Conservation (phyloP, 1,139 yeast genomes). For the Suhomyces taliae region DNA sequence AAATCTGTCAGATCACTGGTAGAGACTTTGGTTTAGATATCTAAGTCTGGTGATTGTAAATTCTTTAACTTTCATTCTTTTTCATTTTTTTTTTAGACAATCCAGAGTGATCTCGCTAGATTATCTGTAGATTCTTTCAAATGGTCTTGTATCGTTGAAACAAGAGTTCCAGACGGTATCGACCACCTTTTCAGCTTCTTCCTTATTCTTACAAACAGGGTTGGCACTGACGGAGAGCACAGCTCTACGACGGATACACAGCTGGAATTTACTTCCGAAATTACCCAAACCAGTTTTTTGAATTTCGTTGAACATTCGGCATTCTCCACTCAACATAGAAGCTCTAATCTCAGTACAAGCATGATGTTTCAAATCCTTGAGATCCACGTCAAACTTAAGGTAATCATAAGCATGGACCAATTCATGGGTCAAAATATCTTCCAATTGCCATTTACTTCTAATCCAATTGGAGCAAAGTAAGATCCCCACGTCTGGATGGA, state of each 20-base stretch:
- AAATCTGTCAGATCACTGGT: too few species aligned
- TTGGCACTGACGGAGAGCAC: slow-evolving; percentile 79
- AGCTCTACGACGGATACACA: slow-evolving; percentile 88
- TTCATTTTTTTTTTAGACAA: neutral
- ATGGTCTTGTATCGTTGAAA: slow-evolving; percentile 93
- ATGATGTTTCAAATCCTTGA: slow-evolving; percentile 83
- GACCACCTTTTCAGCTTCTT: slow-evolving; percentile 78
- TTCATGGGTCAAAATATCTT: slow-evolving; percentile 91
- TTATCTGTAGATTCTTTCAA: slow-evolving; percentile 79
- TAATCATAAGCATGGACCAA: slow-evolving; percentile 92
- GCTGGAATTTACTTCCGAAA: slow-evolving; percentile 83
- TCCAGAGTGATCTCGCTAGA: too few species aligned
- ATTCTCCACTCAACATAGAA: slow-evolving; percentile 90
- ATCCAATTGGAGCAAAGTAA: slow-evolving; percentile 85
- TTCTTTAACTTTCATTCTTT: too few species aligned
- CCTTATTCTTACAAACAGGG: slow-evolving; percentile 71
- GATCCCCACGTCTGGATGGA: slow-evolving; percentile 86
- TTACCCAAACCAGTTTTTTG: slow-evolving; percentile 60
- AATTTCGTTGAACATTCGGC: slow-evolving; percentile 86
- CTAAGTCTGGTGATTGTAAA: too few species aligned
- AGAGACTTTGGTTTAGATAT: too few species aligned
- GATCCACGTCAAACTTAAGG: slow-evolving; percentile 80
- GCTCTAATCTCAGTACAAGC: slow-evolving; percentile 98
- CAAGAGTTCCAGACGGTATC: slow-evolving; percentile 91
- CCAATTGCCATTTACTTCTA: slow-evolving; percentile 75